Evolutionary conservation across 2,329 filamentous ascomycete genomes (phyloP).

Genomic region (Domatiomyces globalis): DNA sequence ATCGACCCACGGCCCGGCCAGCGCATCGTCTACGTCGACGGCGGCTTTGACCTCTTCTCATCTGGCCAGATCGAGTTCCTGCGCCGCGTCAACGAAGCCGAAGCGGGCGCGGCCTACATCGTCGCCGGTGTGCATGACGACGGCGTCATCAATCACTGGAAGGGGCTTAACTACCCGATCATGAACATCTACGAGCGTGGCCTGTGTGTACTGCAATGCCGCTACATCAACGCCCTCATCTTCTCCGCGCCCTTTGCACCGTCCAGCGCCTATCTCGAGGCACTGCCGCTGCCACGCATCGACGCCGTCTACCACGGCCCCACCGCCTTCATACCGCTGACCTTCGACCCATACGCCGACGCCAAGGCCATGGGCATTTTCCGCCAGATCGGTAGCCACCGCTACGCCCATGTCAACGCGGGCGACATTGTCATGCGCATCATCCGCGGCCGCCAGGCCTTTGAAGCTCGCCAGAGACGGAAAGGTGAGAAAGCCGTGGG

Average conservation of each 20-base stretch:
- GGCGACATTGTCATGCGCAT: conserved; percentile 85
- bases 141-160: conserved; percentile 88
- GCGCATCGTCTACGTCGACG: conserved; percentile 84
- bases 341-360: conserved; percentile 66
- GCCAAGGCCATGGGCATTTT: conserved; percentile 77
- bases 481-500: conserved; percentile 76
- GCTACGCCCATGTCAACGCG: conserved; percentile 77
- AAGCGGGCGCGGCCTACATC: conserved; percentile 59
- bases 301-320: conserved; percentile 90
- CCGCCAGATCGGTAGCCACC: conserved; percentile 59
- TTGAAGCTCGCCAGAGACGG: conserved; percentile 78
- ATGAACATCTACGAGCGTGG: conserved; percentile 98
- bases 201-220: conserved; percentile 88
- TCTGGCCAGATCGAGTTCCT: conserved; percentile 96
- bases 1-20: conserved; percentile 61
- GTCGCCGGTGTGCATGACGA: conserved; percentile 91
- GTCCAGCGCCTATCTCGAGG: conserved; percentile 59
- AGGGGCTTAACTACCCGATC: conserved; percentile 95
- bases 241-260: conserved; percentile 85
- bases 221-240: conserved; percentile 78
- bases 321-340: conserved; percentile 69
- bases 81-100: conserved; percentile 54
- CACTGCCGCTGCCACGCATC: conserved; percentile 59
- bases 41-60: conserved; percentile 91
- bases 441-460: conserved; percentile 69